A percentile compares a stretch with the other conserved stretches of the same genome.
These are phyloP conservation scores for Delonix regia DNA, from an alignment of 306 rosid genomes.

Conservation along the genomic window DNA sequence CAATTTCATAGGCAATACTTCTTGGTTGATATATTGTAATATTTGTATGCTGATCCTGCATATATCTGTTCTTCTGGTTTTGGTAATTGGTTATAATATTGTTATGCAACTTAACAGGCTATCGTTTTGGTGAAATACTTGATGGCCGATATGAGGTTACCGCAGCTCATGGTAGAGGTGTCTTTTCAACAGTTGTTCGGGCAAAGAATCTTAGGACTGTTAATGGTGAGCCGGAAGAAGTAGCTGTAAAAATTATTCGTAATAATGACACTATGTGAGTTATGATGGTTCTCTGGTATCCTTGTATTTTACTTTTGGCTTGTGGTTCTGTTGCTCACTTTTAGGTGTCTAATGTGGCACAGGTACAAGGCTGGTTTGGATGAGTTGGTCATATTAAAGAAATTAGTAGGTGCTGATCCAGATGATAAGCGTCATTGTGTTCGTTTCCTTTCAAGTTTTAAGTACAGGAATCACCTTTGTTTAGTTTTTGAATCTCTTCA, in stretches of 20 bases:
- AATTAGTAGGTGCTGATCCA: slow-evolving; percentile 98
- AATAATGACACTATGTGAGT: slow-evolving; percentile 96
- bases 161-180: slow-evolving; percentile 98
- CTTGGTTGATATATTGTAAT: too few relatives aligned
- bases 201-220: too few relatives aligned
- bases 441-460: slow-evolving; percentile 97
- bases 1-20: too few relatives aligned
- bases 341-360: slow-evolving; percentile 34
- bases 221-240: too few relatives aligned
- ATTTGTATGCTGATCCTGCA: too few relatives aligned
- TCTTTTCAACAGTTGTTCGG: slow-evolving; percentile 82
- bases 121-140: slow-evolving; percentile 93
- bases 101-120: slow-evolving; percentile 47
- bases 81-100: too few relatives aligned
- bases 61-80: too few relatives aligned
- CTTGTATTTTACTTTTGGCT: slow-evolving; percentile 12
- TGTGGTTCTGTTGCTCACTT: slow-evolving; percentile 19
- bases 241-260: too few relatives aligned
- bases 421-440: slow-evolving; percentile 99
- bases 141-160: slow-evolving; percentile 93
- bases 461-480: slow-evolving; percentile 98
- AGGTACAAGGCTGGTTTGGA: slow-evolving; percentile 99
- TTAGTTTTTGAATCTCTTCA: slow-evolving; percentile 99
- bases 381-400: slow-evolving; percentile 89
- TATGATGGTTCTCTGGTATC: slow-evolving; percentile 23